Evolutionary conservation across 169 alveolate species (phyloP).

Genomic region (Amoebophrya sp.): DNA sequence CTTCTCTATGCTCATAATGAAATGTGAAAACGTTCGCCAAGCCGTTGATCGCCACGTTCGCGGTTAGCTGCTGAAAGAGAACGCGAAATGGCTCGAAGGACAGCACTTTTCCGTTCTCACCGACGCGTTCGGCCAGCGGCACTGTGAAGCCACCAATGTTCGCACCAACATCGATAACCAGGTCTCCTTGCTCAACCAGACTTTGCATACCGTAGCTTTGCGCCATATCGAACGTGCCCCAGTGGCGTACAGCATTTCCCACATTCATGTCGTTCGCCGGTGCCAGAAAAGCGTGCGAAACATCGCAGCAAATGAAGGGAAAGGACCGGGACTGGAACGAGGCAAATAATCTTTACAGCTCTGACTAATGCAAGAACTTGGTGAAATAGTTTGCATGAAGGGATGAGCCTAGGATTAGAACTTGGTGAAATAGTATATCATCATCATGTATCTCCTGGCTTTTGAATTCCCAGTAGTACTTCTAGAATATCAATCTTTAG

Average conservation of each 20-base stretch:
- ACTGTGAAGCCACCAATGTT: constrained; percentile 42
- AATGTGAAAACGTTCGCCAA: not conserved
- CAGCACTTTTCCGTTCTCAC: constrained; percentile 35
- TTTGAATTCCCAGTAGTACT: no score
- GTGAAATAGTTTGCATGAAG: no score
- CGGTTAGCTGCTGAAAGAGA: constrained; percentile 42
- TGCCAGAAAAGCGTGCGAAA: not conserved
- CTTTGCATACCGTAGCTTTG: not conserved
- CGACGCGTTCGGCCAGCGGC: constrained; percentile 42
- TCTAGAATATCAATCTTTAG: no score
- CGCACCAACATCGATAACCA: constrained; percentile 41
- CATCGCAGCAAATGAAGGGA: no score
- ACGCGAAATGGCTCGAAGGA: constrained; percentile 50
- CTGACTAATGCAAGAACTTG: no score
- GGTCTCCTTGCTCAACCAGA: not conserved
- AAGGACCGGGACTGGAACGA: no score
- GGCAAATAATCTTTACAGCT: no score
- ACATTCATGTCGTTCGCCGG: not conserved
- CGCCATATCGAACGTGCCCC: constrained; percentile 28
- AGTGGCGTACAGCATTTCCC: not conserved
- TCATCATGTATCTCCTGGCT: no score
- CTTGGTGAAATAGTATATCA: no score
- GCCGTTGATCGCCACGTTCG: constrained; percentile 40
- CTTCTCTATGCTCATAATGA: not conserved
- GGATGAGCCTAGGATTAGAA: no score